Percentiles rank a stretch among this genome's conserved stretches.
Evolutionary conservation across 176 grass and related monocot genomes (phyloP).

Genomic region (Raddia guianensis): DNA sequence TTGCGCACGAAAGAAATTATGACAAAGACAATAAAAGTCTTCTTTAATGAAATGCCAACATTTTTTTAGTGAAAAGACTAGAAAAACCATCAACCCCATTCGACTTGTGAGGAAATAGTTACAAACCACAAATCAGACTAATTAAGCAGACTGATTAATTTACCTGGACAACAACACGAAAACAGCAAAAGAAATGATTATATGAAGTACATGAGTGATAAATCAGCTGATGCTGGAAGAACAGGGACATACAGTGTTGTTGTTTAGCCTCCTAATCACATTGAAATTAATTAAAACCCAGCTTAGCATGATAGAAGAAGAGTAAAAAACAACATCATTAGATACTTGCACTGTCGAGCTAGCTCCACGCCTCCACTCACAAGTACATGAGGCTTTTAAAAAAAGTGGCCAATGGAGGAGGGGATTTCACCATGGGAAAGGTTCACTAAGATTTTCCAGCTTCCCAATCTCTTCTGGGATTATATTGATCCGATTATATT

Average conservation of each 20-base stretch:
- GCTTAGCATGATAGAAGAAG: slow-evolving; percentile 9
- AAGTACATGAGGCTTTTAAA: slow-evolving; percentile 67
- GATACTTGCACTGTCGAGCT: background rate
- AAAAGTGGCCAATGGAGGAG: no score
- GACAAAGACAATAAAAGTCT: no score
- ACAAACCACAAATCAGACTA: no score
- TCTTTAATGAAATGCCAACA: no score
- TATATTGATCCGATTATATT: slow-evolving; percentile 66
- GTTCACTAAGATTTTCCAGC: slow-evolving; percentile 69
- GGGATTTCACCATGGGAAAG: slow-evolving; percentile 62
- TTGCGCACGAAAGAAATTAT: no score
- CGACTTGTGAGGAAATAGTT: no score
- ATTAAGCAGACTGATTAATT: no score
- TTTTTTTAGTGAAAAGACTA: no score
- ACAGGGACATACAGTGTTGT: no score
- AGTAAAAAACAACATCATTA: background rate
- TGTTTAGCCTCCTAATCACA: no score
- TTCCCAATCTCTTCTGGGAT: slow-evolving; percentile 74
- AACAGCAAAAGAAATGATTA: slow-evolving; percentile 40
- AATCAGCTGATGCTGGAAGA: slow-evolving; percentile 56
- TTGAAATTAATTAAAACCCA: slow-evolving; percentile 32
- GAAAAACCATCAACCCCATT: no score
- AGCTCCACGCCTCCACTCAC: slow-evolving; percentile 67
- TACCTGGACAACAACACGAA: no score
- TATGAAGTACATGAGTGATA: slow-evolving; percentile 65